Evolutionary conservation across 2,329 filamentous ascomycete species (phyloP).

Genomic region (Nectriaceae sp.): DNA sequence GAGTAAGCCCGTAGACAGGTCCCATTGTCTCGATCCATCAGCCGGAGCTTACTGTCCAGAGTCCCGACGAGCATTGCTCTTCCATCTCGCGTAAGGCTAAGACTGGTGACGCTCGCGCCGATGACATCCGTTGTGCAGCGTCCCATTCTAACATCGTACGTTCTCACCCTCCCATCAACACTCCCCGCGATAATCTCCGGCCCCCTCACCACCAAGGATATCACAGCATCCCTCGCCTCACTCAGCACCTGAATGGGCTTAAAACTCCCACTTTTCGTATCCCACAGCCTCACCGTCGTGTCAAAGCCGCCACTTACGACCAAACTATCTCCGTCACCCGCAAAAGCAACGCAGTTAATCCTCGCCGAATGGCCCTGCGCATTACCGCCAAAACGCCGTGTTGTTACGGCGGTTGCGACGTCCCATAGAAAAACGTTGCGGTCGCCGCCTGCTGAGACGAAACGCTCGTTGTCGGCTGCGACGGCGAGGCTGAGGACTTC

Average conservation of each 20-base stretch:
- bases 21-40: slow-evolving; percentile 80
- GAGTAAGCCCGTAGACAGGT: slow-evolving; percentile 72
- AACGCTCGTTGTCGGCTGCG: slow-evolving; percentile 75
- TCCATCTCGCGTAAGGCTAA: slow-evolving; percentile 70
- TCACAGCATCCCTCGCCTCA: slow-evolving; percentile 73
- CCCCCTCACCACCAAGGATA: slow-evolving; percentile 47
- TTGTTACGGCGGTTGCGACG: slow-evolving; percentile 76
- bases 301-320: slow-evolving; percentile 76
- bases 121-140: slow-evolving; percentile 70
- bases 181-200: slow-evolving; percentile 71
- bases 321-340: slow-evolving; percentile 72
- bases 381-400: slow-evolving; percentile 69
- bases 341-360: slow-evolving; percentile 79
- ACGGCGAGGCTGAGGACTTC: slow-evolving; percentile 83
- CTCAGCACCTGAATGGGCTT: slow-evolving; percentile 72
- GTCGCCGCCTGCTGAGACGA: slow-evolving; percentile 87
- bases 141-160: slow-evolving; percentile 83
- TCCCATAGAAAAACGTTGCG: slow-evolving; percentile 94
- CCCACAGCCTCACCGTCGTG: slow-evolving; percentile 76
- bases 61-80: slow-evolving; percentile 73
- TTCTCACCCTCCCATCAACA: slow-evolving; percentile 80
- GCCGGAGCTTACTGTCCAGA: slow-evolving; percentile 73
- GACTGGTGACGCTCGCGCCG: slow-evolving; percentile 71
- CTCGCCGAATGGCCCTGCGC: slow-evolving; percentile 66
- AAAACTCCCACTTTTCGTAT: slow-evolving; percentile 53